A percentile compares a stretch with the other conserved stretches of the same genome.
Conservation (phyloP, 2,329 filamentous ascomycete species). For the Pezizomycotina sp. region DNA sequence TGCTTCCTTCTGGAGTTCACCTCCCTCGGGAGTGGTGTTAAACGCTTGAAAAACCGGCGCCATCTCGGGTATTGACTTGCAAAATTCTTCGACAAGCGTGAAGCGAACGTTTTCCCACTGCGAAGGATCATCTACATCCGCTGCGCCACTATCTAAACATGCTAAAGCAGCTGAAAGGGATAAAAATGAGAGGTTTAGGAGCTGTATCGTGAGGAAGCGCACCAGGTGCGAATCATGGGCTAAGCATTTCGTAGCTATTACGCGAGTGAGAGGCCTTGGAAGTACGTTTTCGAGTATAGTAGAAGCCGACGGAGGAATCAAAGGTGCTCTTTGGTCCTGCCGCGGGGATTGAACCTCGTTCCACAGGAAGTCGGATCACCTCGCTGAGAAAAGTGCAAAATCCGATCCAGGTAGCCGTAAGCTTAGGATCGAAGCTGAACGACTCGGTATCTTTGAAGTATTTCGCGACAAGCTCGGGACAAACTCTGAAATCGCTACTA, state of each 20-base stretch:
- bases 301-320: conserved; percentile 58
- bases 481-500: conserved; percentile 64
- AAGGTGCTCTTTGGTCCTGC: conserved; percentile 29
- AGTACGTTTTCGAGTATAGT: conserved; percentile 74
- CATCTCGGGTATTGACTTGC: conserved; percentile 59
- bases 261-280: conserved; percentile 64
- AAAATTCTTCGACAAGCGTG: conserved; percentile 56
- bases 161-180: conserved; percentile 52
- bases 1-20: conserved; percentile 60
- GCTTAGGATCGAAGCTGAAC: conserved; percentile 78
- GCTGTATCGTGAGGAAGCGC: conserved; percentile 65
- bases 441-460: conserved; percentile 69
- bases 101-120: conserved; percentile 31
- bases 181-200: conserved; percentile 60
- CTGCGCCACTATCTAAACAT: conserved; percentile 32
- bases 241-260: conserved; percentile 62
- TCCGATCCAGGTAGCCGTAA: conserved; percentile 86
- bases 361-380: conserved; percentile 52
- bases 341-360: too few species aligned
- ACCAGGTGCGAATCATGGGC: conserved; percentile 62
- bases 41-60: conserved; percentile 65
- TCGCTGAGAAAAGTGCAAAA: conserved; percentile 81
- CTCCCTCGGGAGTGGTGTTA: conserved; percentile 48
- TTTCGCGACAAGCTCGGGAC: conserved; percentile 71
- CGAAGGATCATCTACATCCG: conserved; percentile 20